These are phyloP conservation scores for Calonectria pauciramosa DNA, from an alignment of 2,329 filamentous ascomycete genomes.

Conservation along the genomic window DNA sequence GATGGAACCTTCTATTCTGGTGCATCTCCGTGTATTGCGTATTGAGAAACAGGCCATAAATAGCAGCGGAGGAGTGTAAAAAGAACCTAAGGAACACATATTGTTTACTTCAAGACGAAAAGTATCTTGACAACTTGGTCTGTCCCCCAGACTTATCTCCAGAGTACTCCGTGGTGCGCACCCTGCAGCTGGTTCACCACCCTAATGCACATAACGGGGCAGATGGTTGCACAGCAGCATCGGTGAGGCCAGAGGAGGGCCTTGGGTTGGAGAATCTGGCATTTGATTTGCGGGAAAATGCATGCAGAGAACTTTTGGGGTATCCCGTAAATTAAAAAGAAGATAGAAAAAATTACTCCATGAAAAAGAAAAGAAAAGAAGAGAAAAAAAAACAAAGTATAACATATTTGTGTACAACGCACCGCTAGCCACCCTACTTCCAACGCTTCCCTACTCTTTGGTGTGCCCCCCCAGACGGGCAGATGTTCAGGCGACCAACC, in stretches of 20 bases:
- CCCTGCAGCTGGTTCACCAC: background rate
- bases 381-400: background rate
- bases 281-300: background rate
- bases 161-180: background rate
- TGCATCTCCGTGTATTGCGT: background rate
- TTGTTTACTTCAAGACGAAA: background rate
- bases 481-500: background rate
- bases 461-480: background rate
- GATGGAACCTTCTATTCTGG: background rate
- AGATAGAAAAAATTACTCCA: background rate
- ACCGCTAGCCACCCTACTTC: background rate
- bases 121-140: background rate
- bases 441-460: background rate
- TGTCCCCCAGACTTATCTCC: background rate
- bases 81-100: background rate
- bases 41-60: background rate
- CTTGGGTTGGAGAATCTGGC: background rate
- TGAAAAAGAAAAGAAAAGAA: background rate
- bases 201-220: constrained; percentile 46
- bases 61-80: background rate
- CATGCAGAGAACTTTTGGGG: background rate
- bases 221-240: background rate
- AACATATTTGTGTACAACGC: background rate
- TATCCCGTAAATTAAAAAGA: background rate
- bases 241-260: background rate